Evolutionary conservation across 805 yeast species (phyloP), one percentile per base, ranked within the genome.

Genomic region (Myxozyma vanderwaltii): DNA sequence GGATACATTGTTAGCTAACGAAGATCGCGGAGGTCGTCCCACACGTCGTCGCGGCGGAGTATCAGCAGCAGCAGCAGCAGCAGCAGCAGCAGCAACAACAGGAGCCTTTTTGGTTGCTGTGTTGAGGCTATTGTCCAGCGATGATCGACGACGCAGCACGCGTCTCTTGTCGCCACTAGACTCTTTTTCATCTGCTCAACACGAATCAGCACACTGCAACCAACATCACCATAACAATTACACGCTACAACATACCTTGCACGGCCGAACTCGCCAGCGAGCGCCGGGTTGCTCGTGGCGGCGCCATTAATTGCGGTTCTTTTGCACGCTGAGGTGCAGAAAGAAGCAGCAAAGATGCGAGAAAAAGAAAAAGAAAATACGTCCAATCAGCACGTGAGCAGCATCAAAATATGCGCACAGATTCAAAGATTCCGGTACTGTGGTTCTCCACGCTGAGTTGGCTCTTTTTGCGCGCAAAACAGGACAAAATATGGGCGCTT

Each of bases 211-310:
- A 45, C 4, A 19, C 3, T 15, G n/a, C 27, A 33, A 19, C 10
- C n/a, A 17, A 47, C 15, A 19, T 12, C n/a, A n/a, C n/a, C n/a
- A 8, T 1, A 5, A 5, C 7, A 24, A 35, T 7, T 13, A n/a
- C 19, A 24, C 15, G 17, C 13, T 19, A n/a, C 29, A 7, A 24
- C 52, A 3, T 24, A 48, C 52, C 13, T 26, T 48, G 15, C 24
- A 24, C 21, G 12, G 21, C 19, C n/a, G 13, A 12, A 39, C 31
- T 35, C 33, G 52, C 52, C 24, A 33, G 52, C 29, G 43, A 36
- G 21, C 51, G 48, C 51, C 67, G n/a, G 50, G 56, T 55, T 4
- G 43, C 47, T 36, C 55, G 24, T 39, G 60, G 51, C n/a, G 49
- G 55, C 27, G 59, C 63, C 64, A 61, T 63, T 38, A 58, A 8